Base-by-base conservation (phyloP, 768 basidiomycete species). In the Podaxis sp. region DNA sequence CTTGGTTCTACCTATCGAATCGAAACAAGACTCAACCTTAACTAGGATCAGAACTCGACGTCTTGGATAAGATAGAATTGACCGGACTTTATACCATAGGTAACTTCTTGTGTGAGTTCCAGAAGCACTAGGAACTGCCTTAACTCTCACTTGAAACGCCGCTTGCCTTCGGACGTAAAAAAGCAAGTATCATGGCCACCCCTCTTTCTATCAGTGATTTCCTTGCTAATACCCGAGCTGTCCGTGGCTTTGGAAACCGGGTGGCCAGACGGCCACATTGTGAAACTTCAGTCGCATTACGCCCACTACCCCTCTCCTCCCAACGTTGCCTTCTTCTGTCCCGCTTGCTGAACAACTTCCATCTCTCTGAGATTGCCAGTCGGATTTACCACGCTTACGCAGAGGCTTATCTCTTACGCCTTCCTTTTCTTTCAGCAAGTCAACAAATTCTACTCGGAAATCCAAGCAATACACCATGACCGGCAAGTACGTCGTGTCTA, bases 171-270 rank as follows among this genome's bases (percentile, higher is more conserved):
- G 55, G 47, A 62, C 61, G 61, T 62, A 62, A 62, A 56, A 29
- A 19, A 43, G 27, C 43, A n/a, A 37, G 36, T 36, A 25, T 51
- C 54, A 19, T 47, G 54, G 54, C 54, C 47, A 37, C 47, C 13
- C 43, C 46, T 40, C 12, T 62, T 56, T 62, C 54, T 62, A 62
- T 62, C 61, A 62, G 47, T 55, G 53, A 55, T 62, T 56, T 38
- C 54, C 54, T 62, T 56, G 61, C 61, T 62, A 62, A 62, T 62
- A 62, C 54, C 61, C 61, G 61, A 62, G 61, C 38, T 50, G 19
- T 62, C 61, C 61, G 54, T 62, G 61, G 61, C 19, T n/a, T 62
- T 62, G 61, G 61, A 56, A 50, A 36, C 54, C 56, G 25, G 22
- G 8, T 7, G 19, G 25, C 17, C 47, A 25, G 46, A 50, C 38